Evolutionary conservation across 2,329 filamentous ascomycete genomes (phyloP), one percentile per base, ranked within the genome.

Genomic region (Epichloe coenophiala): DNA sequence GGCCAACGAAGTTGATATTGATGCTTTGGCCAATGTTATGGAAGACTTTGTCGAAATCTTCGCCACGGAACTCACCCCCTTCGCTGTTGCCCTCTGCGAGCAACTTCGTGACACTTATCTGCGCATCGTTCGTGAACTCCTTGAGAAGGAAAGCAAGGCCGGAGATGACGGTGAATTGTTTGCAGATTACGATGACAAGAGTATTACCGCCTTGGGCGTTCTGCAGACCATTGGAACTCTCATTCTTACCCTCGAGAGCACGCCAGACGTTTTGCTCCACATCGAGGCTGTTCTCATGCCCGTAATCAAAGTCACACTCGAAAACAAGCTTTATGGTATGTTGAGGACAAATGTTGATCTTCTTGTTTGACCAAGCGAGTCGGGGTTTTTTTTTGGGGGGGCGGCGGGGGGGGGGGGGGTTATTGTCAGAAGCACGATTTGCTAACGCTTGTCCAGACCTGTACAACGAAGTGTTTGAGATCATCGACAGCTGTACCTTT

Each of bases 11-110:
- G 93, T 94, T 52, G 93, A 98, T 63, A 91, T 98, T 45, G 93
- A 98, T 67, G 90, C 93, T 5, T 75, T 98, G 40, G 91, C 93
- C 21, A 97, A 97, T 62, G 93, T 98, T 39, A 98, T 98, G 93
- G 93, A 98, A 68, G 93, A 98, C 63, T 98, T 98, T 63, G 93
- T 98, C 44, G 93, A 98, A 67, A 90, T 97, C 2, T 98, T 98
- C 63, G 91, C 93, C n/a, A 79, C 88, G 3, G 93, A 98, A 65
- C 77, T 98, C 45, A 97, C 93, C 5, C 93, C 93, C 3, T 98
- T 98, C 61, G 93, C 93, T 11, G 91, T 98, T 35, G 93, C 93
- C 4, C 75, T 98, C 4, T 95, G 89, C 62, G 90, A 97, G 69
- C 93, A 98, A 68, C 75, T 98, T 45, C 84, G 91, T 42, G 93